These are phyloP conservation scores for Batkoa obscura DNA, from an alignment of 371 early-diverging fungal species.

Conservation along the genomic window DNA sequence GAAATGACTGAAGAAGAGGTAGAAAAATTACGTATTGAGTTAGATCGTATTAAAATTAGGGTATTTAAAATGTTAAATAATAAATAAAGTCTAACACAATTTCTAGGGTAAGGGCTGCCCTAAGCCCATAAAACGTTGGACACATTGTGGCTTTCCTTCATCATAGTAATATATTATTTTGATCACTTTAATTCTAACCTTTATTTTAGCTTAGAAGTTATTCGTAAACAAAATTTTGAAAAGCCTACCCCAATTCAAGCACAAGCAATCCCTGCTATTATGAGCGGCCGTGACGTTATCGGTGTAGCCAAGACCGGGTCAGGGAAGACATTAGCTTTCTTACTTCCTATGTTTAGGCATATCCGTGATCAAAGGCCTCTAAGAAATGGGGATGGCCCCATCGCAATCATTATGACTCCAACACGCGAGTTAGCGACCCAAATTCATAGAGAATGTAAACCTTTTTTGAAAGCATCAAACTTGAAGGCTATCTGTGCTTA, in stretches of 20 bases:
- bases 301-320: constrained; percentile 97
- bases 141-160: constrained; percentile 76
- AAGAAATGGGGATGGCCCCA: constrained; percentile 79
- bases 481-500: constrained; percentile 84
- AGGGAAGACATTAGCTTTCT: constrained; percentile 99
- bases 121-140: constrained; percentile 88
- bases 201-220: constrained; percentile 38
- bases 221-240: constrained; percentile 69
- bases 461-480: constrained; percentile 77
- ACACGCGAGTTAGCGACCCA: constrained; percentile 95
- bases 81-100: background rate
- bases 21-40: constrained; percentile 51
- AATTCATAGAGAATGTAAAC: constrained; percentile 87
- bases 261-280: constrained; percentile 57
- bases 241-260: constrained; percentile 91
- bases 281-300: constrained; percentile 64
- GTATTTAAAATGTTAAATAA: constrained; percentile 18
- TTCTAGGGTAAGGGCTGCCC: constrained; percentile 58
- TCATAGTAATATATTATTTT: constrained; percentile 18
- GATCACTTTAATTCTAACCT: background rate
- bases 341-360: constrained; percentile 93
- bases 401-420: constrained; percentile 89
- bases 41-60: constrained; percentile 89
- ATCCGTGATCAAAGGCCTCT: constrained; percentile 88
- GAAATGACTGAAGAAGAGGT: constrained; percentile 72